Evolutionary conservation across 2,329 filamentous ascomycete species (phyloP), one percentile per base, ranked within the genome.

Genomic region (Orbilia brochopaga): DNA sequence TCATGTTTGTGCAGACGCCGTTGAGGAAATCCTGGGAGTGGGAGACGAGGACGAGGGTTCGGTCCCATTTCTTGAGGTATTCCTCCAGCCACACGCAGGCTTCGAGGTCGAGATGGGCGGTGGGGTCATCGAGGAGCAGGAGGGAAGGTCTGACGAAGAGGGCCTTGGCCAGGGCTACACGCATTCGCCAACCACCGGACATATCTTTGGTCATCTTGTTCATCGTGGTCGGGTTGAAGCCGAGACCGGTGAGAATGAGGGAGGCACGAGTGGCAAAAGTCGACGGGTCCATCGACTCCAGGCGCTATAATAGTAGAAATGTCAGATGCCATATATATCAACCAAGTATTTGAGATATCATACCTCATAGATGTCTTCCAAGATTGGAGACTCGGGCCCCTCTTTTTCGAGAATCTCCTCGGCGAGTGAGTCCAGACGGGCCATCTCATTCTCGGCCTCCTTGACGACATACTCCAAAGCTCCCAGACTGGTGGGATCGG

Each of bases 171-270:
- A 99, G 88, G 66, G 94, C 94, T 69, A 99, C 94, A 86, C 95
- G 91, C 94, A 99, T 99, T 85, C 93, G 88, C 94, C 94, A 99
- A 78, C 94, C 94, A 91, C 94, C 94, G 76, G 94, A 99, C 95
- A 99, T 99, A 81, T 99, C 95, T 87, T 97, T 99, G 78, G 95
- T 99, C 88, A 95, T 97, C 87, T 99, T 99, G 82, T 95, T 84
- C 79, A 99, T 97, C 64, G 95, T 99, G 77, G 82, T 83, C 85
- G 97, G 97, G 88, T 99, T 96, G 87, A 99, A 99, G 76, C 94
- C 94, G 69, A 99, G 90, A 92, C 94, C 94, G 63, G 94, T 99
- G 77, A 99, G 82, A 80, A 99, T 99, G 76, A 97, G 88, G 63
- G 93, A 96, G 73, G 94, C 94, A 79, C 94, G 91, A 73, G 93